phyloP scores from a whole-genome alignment of 805 yeast species.

The Kodamaea kakaduensis region DNA sequence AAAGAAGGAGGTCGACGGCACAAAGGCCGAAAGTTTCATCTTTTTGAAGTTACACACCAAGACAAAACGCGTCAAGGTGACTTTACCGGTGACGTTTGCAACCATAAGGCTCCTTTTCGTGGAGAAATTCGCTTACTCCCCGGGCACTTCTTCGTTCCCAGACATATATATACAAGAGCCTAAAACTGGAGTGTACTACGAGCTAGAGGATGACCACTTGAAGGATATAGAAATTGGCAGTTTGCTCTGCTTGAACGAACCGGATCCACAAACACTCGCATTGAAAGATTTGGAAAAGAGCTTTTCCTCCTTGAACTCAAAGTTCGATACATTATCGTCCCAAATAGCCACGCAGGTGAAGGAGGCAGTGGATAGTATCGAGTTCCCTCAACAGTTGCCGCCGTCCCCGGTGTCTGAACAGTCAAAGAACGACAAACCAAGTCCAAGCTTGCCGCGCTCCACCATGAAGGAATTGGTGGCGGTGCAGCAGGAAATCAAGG shows the following conservation, averaged over 20 bases:
- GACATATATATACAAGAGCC: conserved; percentile 70
- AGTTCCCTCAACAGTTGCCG: conserved; percentile 16
- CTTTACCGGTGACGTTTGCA: conserved; percentile 46
- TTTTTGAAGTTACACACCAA: conserved; percentile 50
- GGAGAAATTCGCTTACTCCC: conserved; percentile 82
- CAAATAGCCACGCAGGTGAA: conserved; percentile 17
- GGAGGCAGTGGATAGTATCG: conserved; percentile 19
- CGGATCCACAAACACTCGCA: conserved; percentile 23
- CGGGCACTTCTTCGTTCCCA: conserved; percentile 69
- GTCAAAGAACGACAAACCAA: conserved; percentile 4
- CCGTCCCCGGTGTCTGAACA: conserved; percentile 10
- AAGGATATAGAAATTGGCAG: conserved; percentile 57
- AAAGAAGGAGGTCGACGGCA: conserved; percentile 6
- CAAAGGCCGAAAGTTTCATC: conserved; percentile 17
- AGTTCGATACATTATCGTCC: conserved; percentile 15
- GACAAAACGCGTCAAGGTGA: conserved; percentile 51
- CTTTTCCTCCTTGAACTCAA: conserved; percentile 14
- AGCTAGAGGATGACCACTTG: conserved; percentile 68
- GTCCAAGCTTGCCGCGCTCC: background rate
- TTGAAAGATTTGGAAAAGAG: conserved; percentile 20
- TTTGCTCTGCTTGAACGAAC: conserved; percentile 55
- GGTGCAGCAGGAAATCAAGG: conserved; percentile 56
- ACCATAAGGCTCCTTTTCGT: conserved; percentile 69
- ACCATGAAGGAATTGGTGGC: conserved; percentile 30
- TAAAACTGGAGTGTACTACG: conserved; percentile 60